phyloP scores from a whole-genome alignment of 2,329 filamentous ascomycete genomes.

The Epichloe coenophiala region DNA sequence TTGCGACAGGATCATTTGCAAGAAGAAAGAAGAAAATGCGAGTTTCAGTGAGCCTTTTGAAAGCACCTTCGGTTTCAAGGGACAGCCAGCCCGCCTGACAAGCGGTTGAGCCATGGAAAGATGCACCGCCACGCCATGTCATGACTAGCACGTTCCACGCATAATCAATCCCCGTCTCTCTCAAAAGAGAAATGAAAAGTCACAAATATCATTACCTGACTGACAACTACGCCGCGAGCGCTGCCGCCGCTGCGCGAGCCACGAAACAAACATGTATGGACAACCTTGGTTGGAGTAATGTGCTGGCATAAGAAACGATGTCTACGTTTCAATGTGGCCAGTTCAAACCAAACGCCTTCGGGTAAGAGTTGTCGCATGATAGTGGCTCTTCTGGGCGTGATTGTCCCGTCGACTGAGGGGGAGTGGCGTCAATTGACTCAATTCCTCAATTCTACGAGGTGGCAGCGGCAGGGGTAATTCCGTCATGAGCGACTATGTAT shows the following conservation, averaged over 20 bases:
- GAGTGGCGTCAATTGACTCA: not conserved
- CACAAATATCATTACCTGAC: too few species aligned
- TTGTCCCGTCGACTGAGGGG: not conserved
- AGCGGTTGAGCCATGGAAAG: too few species aligned
- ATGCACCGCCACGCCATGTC: too few species aligned
- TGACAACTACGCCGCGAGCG: not conserved
- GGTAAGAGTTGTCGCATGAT: conserved; percentile 6
- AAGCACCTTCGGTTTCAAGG: not conserved
- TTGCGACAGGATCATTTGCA: not conserved
- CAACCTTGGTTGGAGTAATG: not conserved
- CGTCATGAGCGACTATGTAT: too few species aligned
- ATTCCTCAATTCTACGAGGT: too few species aligned
- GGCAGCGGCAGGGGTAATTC: not conserved
- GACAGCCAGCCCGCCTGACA: too few species aligned
- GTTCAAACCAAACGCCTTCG: conserved; percentile 18
- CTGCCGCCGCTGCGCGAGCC: not conserved
- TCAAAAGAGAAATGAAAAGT: too few species aligned
- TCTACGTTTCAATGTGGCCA: conserved; percentile 17
- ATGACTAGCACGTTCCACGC: conserved; percentile 38
- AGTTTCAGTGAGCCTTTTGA: conserved; percentile 4
- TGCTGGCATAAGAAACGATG: conserved; percentile 8
- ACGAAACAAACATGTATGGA: not conserved
- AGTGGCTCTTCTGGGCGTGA: not conserved
- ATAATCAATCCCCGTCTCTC: too few species aligned
- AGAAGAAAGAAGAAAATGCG: conserved; percentile 1